Conservation (phyloP, 352 stramenopile species). For the Pythium coloratum region DNA sequence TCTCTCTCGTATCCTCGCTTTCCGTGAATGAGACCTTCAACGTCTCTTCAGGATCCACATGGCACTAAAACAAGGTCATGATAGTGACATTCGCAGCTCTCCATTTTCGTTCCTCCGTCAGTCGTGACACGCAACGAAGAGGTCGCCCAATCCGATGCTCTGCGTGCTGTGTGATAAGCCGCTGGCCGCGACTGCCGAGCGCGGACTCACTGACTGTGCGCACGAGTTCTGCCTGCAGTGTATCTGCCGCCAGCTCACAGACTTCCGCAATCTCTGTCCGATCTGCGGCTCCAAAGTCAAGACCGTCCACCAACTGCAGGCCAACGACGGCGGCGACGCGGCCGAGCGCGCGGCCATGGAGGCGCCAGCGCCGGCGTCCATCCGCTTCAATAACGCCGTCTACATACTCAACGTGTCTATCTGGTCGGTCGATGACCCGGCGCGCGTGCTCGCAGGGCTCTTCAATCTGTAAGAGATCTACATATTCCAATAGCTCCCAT, state of each 20-base stretch:
- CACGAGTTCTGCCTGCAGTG: slow-evolving; percentile 83
- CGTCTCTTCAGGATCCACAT: slow-evolving; percentile 26
- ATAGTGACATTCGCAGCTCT: slow-evolving; percentile 18
- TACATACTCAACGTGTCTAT: slow-evolving; percentile 82
- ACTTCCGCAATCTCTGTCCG: slow-evolving; percentile 67
- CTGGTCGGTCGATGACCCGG: slow-evolving; percentile 72
- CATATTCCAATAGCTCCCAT: neutral
- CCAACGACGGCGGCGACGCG: slow-evolving; percentile 7
- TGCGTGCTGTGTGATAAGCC: slow-evolving; percentile 59
- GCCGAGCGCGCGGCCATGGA: neutral
- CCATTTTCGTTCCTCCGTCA: neutral
- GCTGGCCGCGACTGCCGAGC: slow-evolving; percentile 37
- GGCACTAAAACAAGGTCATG: slow-evolving; percentile 1
- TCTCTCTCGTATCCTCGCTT: slow-evolving; percentile 9
- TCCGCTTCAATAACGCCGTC: slow-evolving; percentile 82
- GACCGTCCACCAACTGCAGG: slow-evolving; percentile 51
- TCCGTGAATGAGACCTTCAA: neutral
- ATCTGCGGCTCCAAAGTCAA: slow-evolving; percentile 61
- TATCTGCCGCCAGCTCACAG: slow-evolving; percentile 50
- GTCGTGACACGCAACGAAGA: neutral
- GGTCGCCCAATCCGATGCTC: slow-evolving; percentile 17
- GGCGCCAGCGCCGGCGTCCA: slow-evolving; percentile 43
- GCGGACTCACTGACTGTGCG: slow-evolving; percentile 73
- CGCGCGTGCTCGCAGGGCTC: slow-evolving; percentile 54
- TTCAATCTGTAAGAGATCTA: slow-evolving; percentile 65